phyloP scores from a whole-genome alignment of 2,329 filamentous ascomycete species.

The Colletotrichum tabaci region DNA sequence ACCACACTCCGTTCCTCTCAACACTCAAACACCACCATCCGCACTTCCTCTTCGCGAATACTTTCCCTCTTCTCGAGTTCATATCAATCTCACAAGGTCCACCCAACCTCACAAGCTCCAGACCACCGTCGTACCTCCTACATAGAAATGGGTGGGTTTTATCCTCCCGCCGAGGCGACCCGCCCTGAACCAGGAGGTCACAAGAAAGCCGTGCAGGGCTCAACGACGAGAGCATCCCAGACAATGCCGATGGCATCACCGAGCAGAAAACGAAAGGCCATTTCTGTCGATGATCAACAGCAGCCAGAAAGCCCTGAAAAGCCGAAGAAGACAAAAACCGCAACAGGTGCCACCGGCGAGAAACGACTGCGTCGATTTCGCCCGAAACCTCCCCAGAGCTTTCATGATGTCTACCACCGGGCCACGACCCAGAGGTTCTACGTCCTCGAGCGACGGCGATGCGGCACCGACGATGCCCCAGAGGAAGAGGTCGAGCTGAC shows the following conservation, averaged over 20 bases:
- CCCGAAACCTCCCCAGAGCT: constrained; percentile 51
- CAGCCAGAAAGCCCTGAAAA: background rate
- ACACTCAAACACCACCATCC: no score
- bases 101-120: no score
- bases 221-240: background rate
- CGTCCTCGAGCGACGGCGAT: constrained; percentile 58
- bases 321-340: constrained; percentile 17
- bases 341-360: constrained; percentile 45
- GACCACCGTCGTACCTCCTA: no score
- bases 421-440: constrained; percentile 63
- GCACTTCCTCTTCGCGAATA: no score
- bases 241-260: background rate
- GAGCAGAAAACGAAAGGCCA: constrained; percentile 20
- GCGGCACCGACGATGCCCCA: constrained; percentile 55
- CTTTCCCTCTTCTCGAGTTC: no score
- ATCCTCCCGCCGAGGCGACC: background rate
- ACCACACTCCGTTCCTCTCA: no score
- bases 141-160: no score
- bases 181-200: background rate
- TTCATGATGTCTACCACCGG: constrained; percentile 55
- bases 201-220: background rate
- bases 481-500: constrained; percentile 72
- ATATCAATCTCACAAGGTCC: no score
- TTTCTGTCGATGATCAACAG: background rate
- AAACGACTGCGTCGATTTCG: constrained; percentile 56